A percentile compares a stretch with the other conserved stretches of the same genome.
phyloP scores from a whole-genome alignment of 257 asterid genomes.

The Solanum stenotomum region DNA sequence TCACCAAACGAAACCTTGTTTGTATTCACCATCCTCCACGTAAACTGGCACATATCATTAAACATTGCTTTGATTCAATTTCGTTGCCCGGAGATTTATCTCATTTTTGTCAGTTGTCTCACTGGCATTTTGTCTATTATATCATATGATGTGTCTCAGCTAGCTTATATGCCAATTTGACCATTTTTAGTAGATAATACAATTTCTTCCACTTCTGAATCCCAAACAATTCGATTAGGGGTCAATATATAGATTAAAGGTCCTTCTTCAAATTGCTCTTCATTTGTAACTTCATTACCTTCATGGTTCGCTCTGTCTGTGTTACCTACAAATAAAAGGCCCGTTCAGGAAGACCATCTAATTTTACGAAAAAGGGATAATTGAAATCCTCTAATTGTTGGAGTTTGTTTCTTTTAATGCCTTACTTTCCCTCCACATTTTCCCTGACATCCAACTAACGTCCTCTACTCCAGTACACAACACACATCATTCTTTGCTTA shows the following conservation, averaged over 20 bases:
- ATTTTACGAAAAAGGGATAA: neutral
- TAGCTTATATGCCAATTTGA: neutral
- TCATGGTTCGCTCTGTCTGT: neutral
- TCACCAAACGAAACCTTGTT: neutral
- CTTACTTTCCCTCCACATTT: neutral
- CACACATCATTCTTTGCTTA: neutral
- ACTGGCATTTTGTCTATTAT: neutral
- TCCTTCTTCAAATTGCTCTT: neutral
- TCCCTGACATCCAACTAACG: neutral
- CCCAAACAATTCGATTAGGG: neutral
- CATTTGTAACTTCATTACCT: neutral
- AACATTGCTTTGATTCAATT: neutral
- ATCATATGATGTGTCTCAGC: neutral
- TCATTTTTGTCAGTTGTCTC: neutral
- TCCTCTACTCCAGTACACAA: neutral
- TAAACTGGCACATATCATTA: neutral
- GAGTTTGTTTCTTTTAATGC: neutral
- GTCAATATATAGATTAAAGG: neutral
- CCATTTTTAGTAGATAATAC: neutral
- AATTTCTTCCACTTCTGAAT: neutral
- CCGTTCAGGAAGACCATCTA: neutral
- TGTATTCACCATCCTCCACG: neutral
- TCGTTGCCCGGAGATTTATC: neutral
- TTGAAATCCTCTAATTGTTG: neutral
- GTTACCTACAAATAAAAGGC: neutral